Evolutionary conservation across 2,329 filamentous ascomycete species (phyloP).

Genomic region (Exophiala aquamarina): DNA sequence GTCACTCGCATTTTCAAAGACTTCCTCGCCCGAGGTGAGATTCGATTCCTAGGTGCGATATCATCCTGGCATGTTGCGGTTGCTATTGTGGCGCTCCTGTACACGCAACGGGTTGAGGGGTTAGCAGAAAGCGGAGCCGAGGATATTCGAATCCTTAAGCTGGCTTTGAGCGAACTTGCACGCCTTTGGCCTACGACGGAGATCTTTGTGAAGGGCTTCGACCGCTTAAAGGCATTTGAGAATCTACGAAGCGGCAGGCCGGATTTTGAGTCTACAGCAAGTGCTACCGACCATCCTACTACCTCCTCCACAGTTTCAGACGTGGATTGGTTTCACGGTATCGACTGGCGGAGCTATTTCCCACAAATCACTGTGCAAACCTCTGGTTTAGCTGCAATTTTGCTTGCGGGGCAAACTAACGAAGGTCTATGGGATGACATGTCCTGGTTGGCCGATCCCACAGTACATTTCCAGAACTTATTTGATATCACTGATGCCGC

Average conservation of each 20-base stretch:
- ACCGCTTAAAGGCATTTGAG: constrained; percentile 28
- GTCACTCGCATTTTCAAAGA: constrained; percentile 41
- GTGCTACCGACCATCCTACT: not conserved
- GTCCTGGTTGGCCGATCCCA: not conserved
- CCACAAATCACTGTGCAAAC: not conserved
- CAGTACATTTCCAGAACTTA: not conserved
- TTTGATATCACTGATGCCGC: not conserved
- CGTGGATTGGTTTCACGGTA: not conserved
- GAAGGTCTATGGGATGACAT: not conserved
- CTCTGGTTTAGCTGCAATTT: not conserved
- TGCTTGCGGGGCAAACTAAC: not conserved
- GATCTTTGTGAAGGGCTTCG: constrained; percentile 36
- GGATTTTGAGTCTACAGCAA: not conserved
- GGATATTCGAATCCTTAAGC: constrained; percentile 34
- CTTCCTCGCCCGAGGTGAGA: constrained; percentile 39
- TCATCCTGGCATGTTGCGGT: constrained; percentile 46
- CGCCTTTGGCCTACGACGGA: constrained; percentile 40
- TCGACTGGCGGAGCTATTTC: constrained; percentile 1
- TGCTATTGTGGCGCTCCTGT: constrained; percentile 43
- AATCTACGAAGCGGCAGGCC: not conserved
- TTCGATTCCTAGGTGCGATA: constrained; percentile 44
- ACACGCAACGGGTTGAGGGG: constrained; percentile 37
- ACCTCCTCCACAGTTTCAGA: not conserved
- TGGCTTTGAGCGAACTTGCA: constrained; percentile 35
- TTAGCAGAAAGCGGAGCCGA: constrained; percentile 35